Conservation (phyloP, 108 stramenopile genomes). For the Pseudonitzschia delicatissima region DNA sequence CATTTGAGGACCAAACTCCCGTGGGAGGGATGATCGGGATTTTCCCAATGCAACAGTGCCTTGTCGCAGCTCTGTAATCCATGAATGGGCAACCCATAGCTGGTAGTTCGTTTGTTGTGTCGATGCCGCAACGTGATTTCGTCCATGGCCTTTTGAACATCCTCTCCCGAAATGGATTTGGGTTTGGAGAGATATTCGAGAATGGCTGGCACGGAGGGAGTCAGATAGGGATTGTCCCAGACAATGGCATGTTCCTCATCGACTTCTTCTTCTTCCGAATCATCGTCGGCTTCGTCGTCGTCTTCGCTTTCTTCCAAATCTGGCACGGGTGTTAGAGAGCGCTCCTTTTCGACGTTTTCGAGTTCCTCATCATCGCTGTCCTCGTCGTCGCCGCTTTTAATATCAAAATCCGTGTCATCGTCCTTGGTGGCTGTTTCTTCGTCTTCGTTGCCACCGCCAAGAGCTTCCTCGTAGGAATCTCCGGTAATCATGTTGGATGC, state of each 20-base stretch:
- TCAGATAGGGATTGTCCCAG: constrained; percentile 43
- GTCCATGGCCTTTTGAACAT: constrained; percentile 32
- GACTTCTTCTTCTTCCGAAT: constrained; percentile 31
- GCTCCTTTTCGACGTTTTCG: constrained; percentile 30
- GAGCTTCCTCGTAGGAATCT: background rate
- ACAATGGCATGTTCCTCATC: constrained; percentile 28
- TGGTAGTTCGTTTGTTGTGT: constrained; percentile 19
- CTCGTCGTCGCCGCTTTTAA: constrained; percentile 19
- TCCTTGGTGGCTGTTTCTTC: background rate
- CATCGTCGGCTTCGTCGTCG: constrained; percentile 14
- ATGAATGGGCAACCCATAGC: background rate
- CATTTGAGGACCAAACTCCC: constrained; percentile 39
- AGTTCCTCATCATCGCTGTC: constrained; percentile 28
- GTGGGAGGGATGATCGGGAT: too few species aligned
- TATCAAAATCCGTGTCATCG: constrained; percentile 5
- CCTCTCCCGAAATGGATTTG: constrained; percentile 24
- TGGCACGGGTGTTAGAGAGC: constrained; percentile 3
- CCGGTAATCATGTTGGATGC: background rate
- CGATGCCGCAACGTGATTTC: constrained; percentile 16
- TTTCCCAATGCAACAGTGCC: constrained; percentile 28
- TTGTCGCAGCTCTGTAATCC: constrained; percentile 20
- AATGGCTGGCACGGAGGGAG: constrained; percentile 21
- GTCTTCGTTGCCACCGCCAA: background rate
- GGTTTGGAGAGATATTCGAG: constrained; percentile 34
- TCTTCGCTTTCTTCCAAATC: background rate